phyloP scores from a whole-genome alignment of 2,329 filamentous ascomycete species.

The Fusarium poae region DNA sequence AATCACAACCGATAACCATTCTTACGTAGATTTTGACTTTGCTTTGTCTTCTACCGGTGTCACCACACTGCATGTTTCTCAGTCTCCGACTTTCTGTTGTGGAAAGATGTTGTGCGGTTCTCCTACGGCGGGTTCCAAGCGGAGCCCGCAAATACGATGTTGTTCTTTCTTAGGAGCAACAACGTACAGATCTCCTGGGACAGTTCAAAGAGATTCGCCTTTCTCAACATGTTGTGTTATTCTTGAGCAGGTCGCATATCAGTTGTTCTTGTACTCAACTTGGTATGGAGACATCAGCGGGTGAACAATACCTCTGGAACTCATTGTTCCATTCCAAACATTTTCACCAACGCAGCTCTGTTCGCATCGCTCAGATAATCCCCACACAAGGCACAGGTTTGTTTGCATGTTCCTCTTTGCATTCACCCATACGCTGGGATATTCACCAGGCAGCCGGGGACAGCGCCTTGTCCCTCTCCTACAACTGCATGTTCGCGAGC shows the following conservation, averaged over 20 bases:
- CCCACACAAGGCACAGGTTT: not conserved
- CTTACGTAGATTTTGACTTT: too few species aligned
- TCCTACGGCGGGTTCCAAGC: too few species aligned
- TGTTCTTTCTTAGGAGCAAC: too few species aligned
- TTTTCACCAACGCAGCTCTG: not conserved
- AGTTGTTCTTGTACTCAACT: too few species aligned
- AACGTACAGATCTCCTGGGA: fast-evolving
- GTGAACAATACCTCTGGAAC: not conserved
- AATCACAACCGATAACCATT: too few species aligned
- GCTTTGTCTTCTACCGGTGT: too few species aligned
- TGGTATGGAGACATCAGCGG: not conserved
- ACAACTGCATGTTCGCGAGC: not conserved
- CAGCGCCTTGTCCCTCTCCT: not conserved
- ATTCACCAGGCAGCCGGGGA: not conserved
- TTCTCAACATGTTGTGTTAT: not conserved
- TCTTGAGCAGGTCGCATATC: too few species aligned
- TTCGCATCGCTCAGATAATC: not conserved
- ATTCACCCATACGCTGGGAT: not conserved
- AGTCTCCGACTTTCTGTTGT: too few species aligned
- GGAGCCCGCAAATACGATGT: not conserved
- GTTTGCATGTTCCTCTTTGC: not conserved
- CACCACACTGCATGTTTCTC: too few species aligned
- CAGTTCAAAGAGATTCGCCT: not conserved
- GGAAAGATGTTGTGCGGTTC: too few species aligned
- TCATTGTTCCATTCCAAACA: not conserved